phyloP scores from a whole-genome alignment of 176 grass and related monocot species.

The Otatea glauca region DNA sequence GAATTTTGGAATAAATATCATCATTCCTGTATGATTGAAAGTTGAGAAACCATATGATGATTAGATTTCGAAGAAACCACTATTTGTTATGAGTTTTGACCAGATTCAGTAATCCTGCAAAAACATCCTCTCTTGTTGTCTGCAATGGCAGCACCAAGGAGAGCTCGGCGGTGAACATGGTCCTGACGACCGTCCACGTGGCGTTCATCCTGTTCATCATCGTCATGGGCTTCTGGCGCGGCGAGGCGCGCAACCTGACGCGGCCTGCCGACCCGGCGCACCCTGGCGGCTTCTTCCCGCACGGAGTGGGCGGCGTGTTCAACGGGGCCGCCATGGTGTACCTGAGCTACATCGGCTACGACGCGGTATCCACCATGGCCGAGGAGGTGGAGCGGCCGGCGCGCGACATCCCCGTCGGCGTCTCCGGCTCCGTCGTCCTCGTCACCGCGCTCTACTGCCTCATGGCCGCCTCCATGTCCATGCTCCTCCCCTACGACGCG shows the following conservation, averaged over 20 bases:
- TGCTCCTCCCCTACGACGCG: conserved; percentile 96
- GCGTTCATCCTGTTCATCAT: conserved; percentile 93
- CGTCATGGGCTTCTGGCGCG: conserved; percentile 73
- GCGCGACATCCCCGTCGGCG: conserved; percentile 85
- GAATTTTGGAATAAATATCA: background rate
- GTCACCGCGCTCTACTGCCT: conserved; percentile 94
- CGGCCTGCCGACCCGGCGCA: conserved; percentile 57
- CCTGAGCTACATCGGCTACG: conserved; percentile 98
- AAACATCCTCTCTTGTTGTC: background rate
- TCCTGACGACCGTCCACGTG: conserved; percentile 74
- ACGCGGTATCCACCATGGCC: conserved; percentile 98
- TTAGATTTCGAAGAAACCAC: background rate
- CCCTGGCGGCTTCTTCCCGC: conserved; percentile 79
- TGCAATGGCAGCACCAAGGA: conserved; percentile 76
- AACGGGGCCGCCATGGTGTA: conserved; percentile 94
- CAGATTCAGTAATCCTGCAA: background rate
- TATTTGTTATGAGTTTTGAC: background rate
- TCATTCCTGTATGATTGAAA: background rate
- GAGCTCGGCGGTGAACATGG: conserved; percentile 90
- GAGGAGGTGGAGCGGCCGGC: conserved; percentile 84
- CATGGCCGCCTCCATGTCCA: conserved; percentile 91
- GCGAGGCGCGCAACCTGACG: conserved; percentile 71
- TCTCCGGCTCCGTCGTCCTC: conserved; percentile 81
- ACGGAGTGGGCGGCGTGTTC: conserved; percentile 75
- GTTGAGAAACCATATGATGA: background rate